Conservation (phyloP, 345 rosid genomes). For the Eutrema heterophyllum region DNA sequence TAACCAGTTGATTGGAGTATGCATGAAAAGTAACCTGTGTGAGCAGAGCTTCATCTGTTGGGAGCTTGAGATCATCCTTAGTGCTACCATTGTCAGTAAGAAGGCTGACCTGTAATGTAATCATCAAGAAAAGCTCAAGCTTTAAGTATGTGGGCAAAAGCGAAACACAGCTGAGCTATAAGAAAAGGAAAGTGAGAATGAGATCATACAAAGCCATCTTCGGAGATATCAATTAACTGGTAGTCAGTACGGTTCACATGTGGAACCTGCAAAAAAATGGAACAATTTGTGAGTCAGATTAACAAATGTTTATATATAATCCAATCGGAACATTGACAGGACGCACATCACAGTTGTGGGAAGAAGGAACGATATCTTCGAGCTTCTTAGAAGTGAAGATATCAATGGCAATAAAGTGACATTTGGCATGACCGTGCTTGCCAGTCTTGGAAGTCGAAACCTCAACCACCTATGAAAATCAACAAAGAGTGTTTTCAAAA, state of each 20-base stretch:
- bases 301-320: neutral
- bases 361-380: slow-evolving; percentile 82
- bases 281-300: neutral
- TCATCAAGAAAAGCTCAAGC: neutral
- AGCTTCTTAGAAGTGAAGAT: slow-evolving; percentile 80
- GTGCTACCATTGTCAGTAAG: slow-evolving; percentile 63
- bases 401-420: slow-evolving; percentile 83
- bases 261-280: slow-evolving; percentile 41
- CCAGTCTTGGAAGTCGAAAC: slow-evolving; percentile 87
- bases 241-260: slow-evolving; percentile 65
- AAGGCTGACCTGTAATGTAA: slow-evolving; percentile 49
- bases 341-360: slow-evolving; percentile 79
- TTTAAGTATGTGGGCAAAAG: neutral
- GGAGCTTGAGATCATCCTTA: slow-evolving; percentile 75
- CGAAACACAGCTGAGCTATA: neutral
- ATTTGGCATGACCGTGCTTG: slow-evolving; percentile 86
- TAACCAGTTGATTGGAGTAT: neutral
- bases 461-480: slow-evolving; percentile 55
- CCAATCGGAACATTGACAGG: neutral
- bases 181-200: neutral
- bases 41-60: slow-evolving; percentile 61
- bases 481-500: neutral
- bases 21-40: slow-evolving; percentile 37
- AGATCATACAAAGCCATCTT: slow-evolving; percentile 63
- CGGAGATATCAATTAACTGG: slow-evolving; percentile 69